Conservation (phyloP, 2,329 filamentous ascomycete species). For the Penicillium sumatraense region DNA sequence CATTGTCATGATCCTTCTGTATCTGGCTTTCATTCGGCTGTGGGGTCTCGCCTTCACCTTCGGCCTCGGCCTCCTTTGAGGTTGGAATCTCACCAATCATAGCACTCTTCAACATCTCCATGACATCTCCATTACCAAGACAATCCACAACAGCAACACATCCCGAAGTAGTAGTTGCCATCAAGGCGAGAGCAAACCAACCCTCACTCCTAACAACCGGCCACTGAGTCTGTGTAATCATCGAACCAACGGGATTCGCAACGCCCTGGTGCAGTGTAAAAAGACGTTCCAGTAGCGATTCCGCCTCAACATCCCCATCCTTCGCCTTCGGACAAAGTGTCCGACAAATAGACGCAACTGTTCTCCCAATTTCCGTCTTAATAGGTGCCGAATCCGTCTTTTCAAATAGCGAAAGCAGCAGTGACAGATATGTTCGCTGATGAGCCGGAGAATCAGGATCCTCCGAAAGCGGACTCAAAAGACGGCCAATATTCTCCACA, state of each 20-base stretch:
- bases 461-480: conserved; percentile 38
- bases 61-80: conserved; percentile 15
- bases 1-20: conserved; percentile 47
- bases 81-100: conserved; percentile 26
- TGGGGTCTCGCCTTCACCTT: no score
- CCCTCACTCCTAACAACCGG: conserved; percentile 54
- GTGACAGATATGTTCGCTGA: conserved; percentile 43
- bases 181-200: conserved; percentile 54
- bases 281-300: conserved; percentile 35
- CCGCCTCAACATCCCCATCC: conserved; percentile 26
- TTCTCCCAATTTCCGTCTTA: conserved; percentile 53
- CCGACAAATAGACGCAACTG: conserved; percentile 50
- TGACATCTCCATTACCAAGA: conserved; percentile 40
- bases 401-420: conserved; percentile 47
- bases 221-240: conserved; percentile 53
- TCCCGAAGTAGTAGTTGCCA: conserved; percentile 44
- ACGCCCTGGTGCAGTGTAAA: conserved; percentile 42
- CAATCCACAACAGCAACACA: conserved; percentile 39
- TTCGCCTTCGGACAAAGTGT: conserved; percentile 37
- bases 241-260: conserved; percentile 46
- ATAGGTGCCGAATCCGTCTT: conserved; percentile 50
- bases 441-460: conserved; percentile 34
- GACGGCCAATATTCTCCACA: conserved; percentile 40
- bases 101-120: conserved; percentile 38
- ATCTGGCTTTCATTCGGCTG: conserved; percentile 32